Conservation (phyloP, 805 yeast species). For the Lipomyces sp. region DNA sequence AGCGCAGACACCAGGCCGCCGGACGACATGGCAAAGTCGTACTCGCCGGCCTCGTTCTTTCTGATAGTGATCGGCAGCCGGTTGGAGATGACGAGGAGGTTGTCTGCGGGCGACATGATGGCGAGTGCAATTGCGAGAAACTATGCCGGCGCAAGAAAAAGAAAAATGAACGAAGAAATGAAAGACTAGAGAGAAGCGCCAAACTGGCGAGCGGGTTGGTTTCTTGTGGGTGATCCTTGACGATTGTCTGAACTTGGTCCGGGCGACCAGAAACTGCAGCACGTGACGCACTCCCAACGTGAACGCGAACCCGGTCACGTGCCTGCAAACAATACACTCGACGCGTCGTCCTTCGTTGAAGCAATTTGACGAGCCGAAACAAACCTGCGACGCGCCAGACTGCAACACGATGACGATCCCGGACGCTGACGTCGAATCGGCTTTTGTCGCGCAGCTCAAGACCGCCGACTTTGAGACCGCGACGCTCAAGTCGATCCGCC, state of each 20-base stretch:
- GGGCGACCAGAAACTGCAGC: too few relatives aligned
- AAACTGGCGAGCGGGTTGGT: too few relatives aligned
- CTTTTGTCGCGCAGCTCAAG: conserved; percentile 11
- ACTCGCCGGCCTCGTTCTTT: conserved; percentile 57
- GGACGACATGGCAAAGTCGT: conserved; percentile 86
- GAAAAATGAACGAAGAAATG: not conserved
- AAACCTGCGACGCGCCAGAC: too few relatives aligned
- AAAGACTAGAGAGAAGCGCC: not conserved
- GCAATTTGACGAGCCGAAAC: too few relatives aligned
- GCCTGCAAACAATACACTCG: too few relatives aligned
- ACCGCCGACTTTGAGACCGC: conserved; percentile 29
- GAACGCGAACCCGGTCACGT: too few relatives aligned
- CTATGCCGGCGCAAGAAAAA: not conserved
- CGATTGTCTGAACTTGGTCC: too few relatives aligned
- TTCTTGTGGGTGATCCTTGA: too few relatives aligned
- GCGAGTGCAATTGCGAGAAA: not conserved
- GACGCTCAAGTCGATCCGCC: conserved; percentile 26
- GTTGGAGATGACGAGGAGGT: conserved; percentile 89
- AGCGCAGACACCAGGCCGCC: conserved; percentile 97
- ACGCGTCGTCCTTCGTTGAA: too few relatives aligned
- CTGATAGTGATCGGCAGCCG: conserved; percentile 91
- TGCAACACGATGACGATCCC: not conserved
- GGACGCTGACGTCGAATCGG: conserved; percentile 4
- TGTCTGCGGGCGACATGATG: conserved; percentile 15
- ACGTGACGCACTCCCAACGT: too few relatives aligned